Evolutionary conservation across 176 grass and related monocot species (phyloP), one percentile per base, ranked within the genome.

Genomic region (Oryza meridionalis): DNA sequence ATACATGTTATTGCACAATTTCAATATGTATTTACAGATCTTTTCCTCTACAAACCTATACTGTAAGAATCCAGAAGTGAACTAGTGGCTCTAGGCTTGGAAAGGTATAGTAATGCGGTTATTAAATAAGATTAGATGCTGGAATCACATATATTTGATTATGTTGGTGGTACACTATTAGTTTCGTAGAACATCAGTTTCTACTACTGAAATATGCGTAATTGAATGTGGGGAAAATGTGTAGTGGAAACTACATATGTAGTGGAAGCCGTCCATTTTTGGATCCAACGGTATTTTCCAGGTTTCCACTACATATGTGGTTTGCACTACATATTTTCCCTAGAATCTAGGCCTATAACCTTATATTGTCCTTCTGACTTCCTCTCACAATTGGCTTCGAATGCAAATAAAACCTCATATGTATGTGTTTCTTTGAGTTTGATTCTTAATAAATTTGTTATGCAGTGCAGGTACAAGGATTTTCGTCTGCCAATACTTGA

Each of bases 391-490:
- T 37, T 62, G 21, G 11, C 15, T 86, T 59, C 16, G 26, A 75
- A 14, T 72, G 4, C 68, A 68, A 67, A 72, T 11, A 7, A 78
- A 51, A 77, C 0, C 16, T 45, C 40, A 71, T 70, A 37, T 66
- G 65, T 66, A 35, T 5, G 40, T n/a, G 44, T 82, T 67, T 70
- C 58, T 82, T 44, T 58, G 32, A 72, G 12, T 82, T 73, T 50
- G 49, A 47, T 82, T 82, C 67, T 83, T 2, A 67, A 45, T 66
- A 38, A 29, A 19, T 66, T 67, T 68, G 1, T 77, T 82, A 61
- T 77, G 32, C 13, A 22, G 13, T 73, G 46, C 73, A 90, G 88
- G 79, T 55, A 82, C 33, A 82, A 82, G 78, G 78, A 14, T 86
- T 35, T 67, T 76, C 50, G 76, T 37, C 72, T 59, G 59, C 77